Percentiles rank a stretch among this genome's conserved stretches.
phyloP scores from a whole-genome alignment of 345 rosid genomes.

The Eucalyptus fibrosa region DNA sequence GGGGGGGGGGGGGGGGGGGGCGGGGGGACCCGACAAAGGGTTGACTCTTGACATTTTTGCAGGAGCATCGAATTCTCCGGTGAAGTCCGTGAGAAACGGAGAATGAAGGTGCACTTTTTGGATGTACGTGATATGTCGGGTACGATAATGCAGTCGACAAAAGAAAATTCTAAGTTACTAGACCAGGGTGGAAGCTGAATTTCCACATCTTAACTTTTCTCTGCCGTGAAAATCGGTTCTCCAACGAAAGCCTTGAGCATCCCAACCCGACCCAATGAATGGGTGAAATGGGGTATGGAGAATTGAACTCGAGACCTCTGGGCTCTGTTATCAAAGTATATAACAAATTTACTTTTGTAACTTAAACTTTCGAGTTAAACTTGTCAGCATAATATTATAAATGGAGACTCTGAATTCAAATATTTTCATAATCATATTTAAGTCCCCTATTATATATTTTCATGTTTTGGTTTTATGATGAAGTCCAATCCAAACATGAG shows the following conservation, averaged over 20 bases:
- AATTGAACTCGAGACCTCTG: too few relatives aligned
- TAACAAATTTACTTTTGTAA: too few relatives aligned
- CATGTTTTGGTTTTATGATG: too few relatives aligned
- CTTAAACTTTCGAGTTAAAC: too few relatives aligned
- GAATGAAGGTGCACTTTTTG: neutral
- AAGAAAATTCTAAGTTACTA: too few relatives aligned
- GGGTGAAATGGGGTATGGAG: too few relatives aligned
- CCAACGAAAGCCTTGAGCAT: neutral
- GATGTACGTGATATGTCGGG: neutral
- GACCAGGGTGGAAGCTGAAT: too few relatives aligned
- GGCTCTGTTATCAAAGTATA: too few relatives aligned
- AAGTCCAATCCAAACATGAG: too few relatives aligned
- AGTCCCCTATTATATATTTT: too few relatives aligned
- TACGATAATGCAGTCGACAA: neutral
- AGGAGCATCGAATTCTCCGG: neutral
- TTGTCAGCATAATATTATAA: too few relatives aligned
- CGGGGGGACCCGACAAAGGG: neutral
- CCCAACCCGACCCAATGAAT: neutral
- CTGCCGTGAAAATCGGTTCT: neutral
- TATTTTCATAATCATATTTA: too few relatives aligned
- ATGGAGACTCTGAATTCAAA: rapidly evolving
- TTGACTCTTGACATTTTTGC: neutral
- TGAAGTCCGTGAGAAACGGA: neutral
- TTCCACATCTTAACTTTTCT: neutral
- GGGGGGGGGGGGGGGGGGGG: neutral